Conservation (phyloP, 371 early-diverging fungal species). For the Saksenaea vasiformis region DNA sequence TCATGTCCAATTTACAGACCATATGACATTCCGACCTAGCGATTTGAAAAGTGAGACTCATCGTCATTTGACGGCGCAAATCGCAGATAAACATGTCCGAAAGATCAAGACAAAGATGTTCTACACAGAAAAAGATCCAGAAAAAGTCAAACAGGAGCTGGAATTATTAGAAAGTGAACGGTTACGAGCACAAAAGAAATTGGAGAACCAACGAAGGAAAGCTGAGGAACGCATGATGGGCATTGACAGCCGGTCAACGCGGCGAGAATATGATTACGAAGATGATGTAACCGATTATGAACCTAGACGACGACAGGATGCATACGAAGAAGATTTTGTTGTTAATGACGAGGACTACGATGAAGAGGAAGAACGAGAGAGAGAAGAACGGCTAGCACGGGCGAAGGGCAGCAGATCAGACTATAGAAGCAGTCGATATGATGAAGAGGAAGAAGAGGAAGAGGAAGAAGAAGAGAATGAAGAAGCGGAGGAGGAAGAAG, state of each 20-base stretch:
- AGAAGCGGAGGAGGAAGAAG: conserved; percentile 34
- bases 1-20: conserved; percentile 63
- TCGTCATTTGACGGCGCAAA: conserved; percentile 64
- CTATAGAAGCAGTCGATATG: conserved; percentile 15
- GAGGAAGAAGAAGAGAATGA: conserved; percentile 39
- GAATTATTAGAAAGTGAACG: conserved; percentile 46
- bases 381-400: conserved; percentile 33
- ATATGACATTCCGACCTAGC: conserved; percentile 73
- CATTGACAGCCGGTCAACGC: conserved; percentile 11
- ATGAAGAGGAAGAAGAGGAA: conserved; percentile 35
- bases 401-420: conserved; percentile 25
- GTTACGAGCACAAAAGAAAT: conserved; percentile 45
- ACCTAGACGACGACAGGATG: conserved; percentile 23
- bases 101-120: conserved; percentile 67
- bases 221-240: conserved; percentile 32
- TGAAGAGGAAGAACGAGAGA: conserved; percentile 36
- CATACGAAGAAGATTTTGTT: conserved; percentile 49
- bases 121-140: conserved; percentile 63
- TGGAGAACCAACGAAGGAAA: conserved; percentile 42
- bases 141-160: conserved; percentile 39
- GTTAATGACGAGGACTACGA: conserved; percentile 47
- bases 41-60: conserved; percentile 64
- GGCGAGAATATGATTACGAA: conserved; percentile 6
- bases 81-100: conserved; percentile 68
- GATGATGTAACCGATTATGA: conserved; percentile 5